Percentiles rank a stretch among this genome's conserved stretches.
These are phyloP conservation scores for Zychaea mexicana DNA, from an alignment of 371 early-diverging fungal species.

Conservation along the genomic window DNA sequence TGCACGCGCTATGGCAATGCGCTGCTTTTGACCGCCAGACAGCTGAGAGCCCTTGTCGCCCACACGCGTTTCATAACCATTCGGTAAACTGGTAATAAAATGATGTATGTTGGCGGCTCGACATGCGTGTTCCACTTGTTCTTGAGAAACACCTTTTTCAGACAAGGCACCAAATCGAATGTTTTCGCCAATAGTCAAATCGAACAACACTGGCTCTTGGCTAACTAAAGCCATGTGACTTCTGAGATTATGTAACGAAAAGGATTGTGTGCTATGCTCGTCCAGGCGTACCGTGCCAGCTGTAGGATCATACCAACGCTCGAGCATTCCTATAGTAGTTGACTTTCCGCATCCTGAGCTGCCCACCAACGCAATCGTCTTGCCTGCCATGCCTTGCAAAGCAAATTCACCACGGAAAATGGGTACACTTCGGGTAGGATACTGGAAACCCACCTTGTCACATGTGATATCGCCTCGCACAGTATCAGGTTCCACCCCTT, in stretches of 20 bases:
- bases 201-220: constrained; percentile 88
- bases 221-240: constrained; percentile 80
- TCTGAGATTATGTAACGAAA: constrained; percentile 65
- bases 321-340: constrained; percentile 80
- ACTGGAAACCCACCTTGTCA: constrained; percentile 69
- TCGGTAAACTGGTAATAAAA: constrained; percentile 66
- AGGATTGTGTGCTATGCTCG: constrained; percentile 61
- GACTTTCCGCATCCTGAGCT: constrained; percentile 87
- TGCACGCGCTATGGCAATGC: constrained; percentile 58
- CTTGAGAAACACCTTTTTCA: constrained; percentile 51
- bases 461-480: constrained; percentile 61
- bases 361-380: constrained; percentile 83
- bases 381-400: constrained; percentile 70
- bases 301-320: constrained; percentile 85
- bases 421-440: constrained; percentile 80
- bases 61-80: constrained; percentile 79
- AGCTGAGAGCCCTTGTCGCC: constrained; percentile 77
- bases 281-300: constrained; percentile 69
- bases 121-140: constrained; percentile 62
- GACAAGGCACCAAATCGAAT: constrained; percentile 67
- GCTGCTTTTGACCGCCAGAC: constrained; percentile 90
- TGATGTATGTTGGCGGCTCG: constrained; percentile 77
- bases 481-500: constrained; percentile 72
- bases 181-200: constrained; percentile 78
- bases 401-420: constrained; percentile 77